Evolutionary conservation across 2,329 filamentous ascomycete species (phyloP).

Genomic region (Trichoderma sp.): DNA sequence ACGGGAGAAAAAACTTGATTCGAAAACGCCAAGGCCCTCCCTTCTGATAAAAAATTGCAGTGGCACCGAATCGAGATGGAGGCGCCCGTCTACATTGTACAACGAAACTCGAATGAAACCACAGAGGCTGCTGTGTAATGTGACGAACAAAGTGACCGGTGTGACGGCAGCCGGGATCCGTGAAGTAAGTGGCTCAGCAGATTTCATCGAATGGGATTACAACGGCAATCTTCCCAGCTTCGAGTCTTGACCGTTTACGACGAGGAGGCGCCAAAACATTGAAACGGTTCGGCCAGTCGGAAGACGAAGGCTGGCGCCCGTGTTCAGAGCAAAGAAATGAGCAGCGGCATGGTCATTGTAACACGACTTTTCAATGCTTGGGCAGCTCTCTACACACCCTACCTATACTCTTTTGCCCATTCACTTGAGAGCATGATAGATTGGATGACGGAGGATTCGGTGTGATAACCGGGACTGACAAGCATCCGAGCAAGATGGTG

Average conservation of each 20-base stretch:
- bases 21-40: background rate
- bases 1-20: background rate
- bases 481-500: background rate
- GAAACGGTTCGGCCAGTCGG: background rate
- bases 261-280: background rate
- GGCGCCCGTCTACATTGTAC: background rate
- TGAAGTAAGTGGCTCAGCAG: background rate
- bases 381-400: background rate
- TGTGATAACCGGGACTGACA: background rate
- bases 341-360: background rate
- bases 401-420: background rate
- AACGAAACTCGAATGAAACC: slow-evolving; percentile 4
- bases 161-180: background rate
- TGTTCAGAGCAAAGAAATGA: background rate
- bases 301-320: background rate
- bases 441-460: background rate
- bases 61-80: slow-evolving; percentile 1
- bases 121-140: background rate
- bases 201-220: background rate
- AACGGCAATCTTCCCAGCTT: background rate
- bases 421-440: background rate
- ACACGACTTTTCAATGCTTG: background rate
- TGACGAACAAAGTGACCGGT: background rate
- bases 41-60: background rate
- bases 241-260: background rate